Percentiles rank a stretch among this genome's conserved stretches.
phyloP scores from a whole-genome alignment of 306 rosid species.

The Citrullus mucosospermus region DNA sequence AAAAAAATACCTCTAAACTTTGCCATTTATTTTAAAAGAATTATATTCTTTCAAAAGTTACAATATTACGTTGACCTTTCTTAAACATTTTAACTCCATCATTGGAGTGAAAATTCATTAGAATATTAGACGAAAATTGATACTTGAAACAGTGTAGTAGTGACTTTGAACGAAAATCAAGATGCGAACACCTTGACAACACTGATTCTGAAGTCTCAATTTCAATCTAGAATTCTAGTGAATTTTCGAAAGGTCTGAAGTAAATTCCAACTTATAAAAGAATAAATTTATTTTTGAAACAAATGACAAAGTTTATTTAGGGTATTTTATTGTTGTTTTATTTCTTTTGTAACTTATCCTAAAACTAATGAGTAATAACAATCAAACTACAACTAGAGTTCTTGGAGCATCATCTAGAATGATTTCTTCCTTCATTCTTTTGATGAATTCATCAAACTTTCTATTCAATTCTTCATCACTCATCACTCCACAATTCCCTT shows the following conservation, averaged over 20 bases:
- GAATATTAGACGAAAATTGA: too few relatives aligned
- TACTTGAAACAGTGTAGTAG: neutral
- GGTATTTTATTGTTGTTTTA: too few relatives aligned
- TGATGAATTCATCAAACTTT: slow-evolving; percentile 73
- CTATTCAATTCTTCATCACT: slow-evolving; percentile 69
- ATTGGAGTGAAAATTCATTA: too few relatives aligned
- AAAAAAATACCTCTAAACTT: neutral
- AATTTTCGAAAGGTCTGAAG: neutral
- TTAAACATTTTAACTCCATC: neutral
- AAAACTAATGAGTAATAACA: neutral
- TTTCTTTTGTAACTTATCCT: neutral
- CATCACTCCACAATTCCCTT: slow-evolving; percentile 23
- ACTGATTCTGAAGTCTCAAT: too few relatives aligned
- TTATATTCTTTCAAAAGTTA: too few relatives aligned
- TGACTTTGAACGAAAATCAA: too few relatives aligned
- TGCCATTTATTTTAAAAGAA: too few relatives aligned
- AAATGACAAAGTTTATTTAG: neutral
- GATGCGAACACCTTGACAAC: too few relatives aligned
- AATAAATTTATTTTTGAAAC: too few relatives aligned
- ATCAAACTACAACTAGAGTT: slow-evolving; percentile 37
- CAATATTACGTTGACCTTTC: neutral
- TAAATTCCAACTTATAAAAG: too few relatives aligned
- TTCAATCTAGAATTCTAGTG: too few relatives aligned
- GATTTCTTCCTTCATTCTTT: slow-evolving; percentile 58
- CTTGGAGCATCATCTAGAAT: slow-evolving; percentile 45